phyloP scores from a whole-genome alignment of 2,329 filamentous ascomycete species.

The Seiridium unicorne region DNA sequence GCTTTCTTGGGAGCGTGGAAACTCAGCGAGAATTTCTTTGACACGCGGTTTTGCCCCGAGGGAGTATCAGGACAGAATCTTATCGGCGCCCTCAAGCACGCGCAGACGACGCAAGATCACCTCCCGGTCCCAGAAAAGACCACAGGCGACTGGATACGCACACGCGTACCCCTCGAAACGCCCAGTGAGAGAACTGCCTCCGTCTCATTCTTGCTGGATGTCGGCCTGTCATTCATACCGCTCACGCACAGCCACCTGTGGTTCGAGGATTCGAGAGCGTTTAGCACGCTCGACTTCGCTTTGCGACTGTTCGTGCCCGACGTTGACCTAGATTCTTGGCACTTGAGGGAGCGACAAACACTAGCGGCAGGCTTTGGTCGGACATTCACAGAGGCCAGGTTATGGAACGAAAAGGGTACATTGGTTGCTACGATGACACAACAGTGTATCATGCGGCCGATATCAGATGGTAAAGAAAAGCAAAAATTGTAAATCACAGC shows the following conservation, averaged over 20 bases:
- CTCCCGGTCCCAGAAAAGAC: slow-evolving; percentile 34
- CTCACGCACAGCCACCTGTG: slow-evolving; percentile 39
- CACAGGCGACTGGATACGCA: slow-evolving; percentile 41
- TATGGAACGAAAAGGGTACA: slow-evolving; percentile 43
- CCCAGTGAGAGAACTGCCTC: slow-evolving; percentile 28
- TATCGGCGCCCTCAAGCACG: slow-evolving; percentile 33
- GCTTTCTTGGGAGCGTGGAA: slow-evolving; percentile 22
- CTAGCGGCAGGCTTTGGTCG: slow-evolving; percentile 36
- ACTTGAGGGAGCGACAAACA: slow-evolving; percentile 39
- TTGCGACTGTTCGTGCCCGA: slow-evolving; percentile 39
- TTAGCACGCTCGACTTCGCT: slow-evolving; percentile 49
- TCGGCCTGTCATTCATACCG: slow-evolving; percentile 40
- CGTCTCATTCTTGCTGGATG: slow-evolving; percentile 44
- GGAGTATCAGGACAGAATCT: slow-evolving; percentile 43
- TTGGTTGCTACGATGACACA: slow-evolving; percentile 48
- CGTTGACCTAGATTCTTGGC: slow-evolving; percentile 39
- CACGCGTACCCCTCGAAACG: slow-evolving; percentile 14
- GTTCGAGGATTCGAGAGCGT: slow-evolving; percentile 41
- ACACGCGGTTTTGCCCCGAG: slow-evolving; percentile 34
- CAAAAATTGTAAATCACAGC: neutral
- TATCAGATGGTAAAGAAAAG: slow-evolving; percentile 6
- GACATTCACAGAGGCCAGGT: slow-evolving; percentile 40
- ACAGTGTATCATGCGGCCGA: slow-evolving; percentile 35
- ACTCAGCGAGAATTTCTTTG: slow-evolving; percentile 27
- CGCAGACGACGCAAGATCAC: slow-evolving; percentile 31